Conservation (phyloP, 768 basidiomycete species). For the Sporobolomyces phaffii region DNA sequence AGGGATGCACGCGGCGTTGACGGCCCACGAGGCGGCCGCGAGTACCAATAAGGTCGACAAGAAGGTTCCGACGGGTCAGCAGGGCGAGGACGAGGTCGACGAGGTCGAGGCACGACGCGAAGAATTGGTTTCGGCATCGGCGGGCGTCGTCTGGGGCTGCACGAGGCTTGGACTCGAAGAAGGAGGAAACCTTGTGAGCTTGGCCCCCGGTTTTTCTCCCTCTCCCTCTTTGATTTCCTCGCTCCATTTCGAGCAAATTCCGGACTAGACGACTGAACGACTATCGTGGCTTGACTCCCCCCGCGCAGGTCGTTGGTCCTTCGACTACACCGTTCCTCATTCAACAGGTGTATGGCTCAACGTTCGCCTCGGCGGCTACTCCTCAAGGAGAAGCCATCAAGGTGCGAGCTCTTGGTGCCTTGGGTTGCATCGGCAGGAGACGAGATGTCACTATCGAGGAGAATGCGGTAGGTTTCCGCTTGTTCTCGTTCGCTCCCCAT, state of each 20-base stretch:
- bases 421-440: constrained; percentile 46
- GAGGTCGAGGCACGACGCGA: constrained; percentile 43
- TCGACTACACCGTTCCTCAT: constrained; percentile 29
- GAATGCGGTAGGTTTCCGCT: constrained; percentile 43
- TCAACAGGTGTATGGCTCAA: constrained; percentile 18
- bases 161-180: constrained; percentile 40
- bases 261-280: too few relatives aligned
- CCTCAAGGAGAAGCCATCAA: constrained; percentile 34
- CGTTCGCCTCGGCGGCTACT: constrained; percentile 27
- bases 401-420: constrained; percentile 45
- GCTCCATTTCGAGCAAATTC: too few relatives aligned
- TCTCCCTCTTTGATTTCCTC: neutral
- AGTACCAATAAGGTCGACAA: too few relatives aligned
- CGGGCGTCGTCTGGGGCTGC: constrained; percentile 41
- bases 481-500: too few relatives aligned
- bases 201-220: neutral
- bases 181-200: constrained; percentile 13
- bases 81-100: constrained; percentile 35
- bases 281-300: too few relatives aligned
- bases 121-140: constrained; percentile 44
- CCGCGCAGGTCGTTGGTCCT: constrained; percentile 18
- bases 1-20: constrained; percentile 14
- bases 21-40: neutral
- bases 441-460: constrained; percentile 44
- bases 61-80: constrained; percentile 33